Percentiles rank a stretch among this genome's conserved stretches.
These are phyloP conservation scores for Hypoxylon subgilvum DNA, from an alignment of 495 filamentous ascomycete genomes.

Conservation along the genomic window DNA sequence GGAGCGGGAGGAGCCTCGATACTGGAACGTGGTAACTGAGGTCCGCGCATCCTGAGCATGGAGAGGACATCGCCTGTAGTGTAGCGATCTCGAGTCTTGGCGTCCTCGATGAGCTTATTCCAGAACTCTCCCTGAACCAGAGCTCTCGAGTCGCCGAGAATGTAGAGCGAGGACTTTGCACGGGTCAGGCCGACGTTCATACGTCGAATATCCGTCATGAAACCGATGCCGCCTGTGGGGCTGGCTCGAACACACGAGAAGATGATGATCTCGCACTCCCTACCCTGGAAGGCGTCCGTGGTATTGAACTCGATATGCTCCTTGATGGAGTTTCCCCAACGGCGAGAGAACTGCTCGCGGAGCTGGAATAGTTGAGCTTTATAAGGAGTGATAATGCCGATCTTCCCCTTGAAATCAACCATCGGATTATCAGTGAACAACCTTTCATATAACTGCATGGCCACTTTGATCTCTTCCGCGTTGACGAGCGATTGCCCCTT, in stretches of 20 bases:
- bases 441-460: constrained; percentile 80
- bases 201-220: constrained; percentile 95
- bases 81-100: constrained; percentile 74
- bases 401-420: constrained; percentile 76
- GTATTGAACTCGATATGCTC: constrained; percentile 94
- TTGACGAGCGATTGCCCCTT: constrained; percentile 91
- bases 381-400: constrained; percentile 97
- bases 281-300: constrained; percentile 95
- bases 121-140: constrained; percentile 88
- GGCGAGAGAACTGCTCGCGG: constrained; percentile 68
- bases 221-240: constrained; percentile 87
- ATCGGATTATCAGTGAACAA: constrained; percentile 72
- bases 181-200: constrained; percentile 99
- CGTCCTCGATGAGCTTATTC: constrained; percentile 81
- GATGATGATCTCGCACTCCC: constrained; percentile 96
- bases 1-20: too few relatives aligned
- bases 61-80: constrained; percentile 68
- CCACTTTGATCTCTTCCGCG: constrained; percentile 79
- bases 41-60: constrained; percentile 48
- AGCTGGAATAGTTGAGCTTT: constrained; percentile 88
- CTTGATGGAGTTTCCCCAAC: constrained; percentile 76
- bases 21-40: constrained; percentile 26
- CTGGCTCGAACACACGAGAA: constrained; percentile 97
- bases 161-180: constrained; percentile 94
- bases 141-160: constrained; percentile 87